phyloP scores from a whole-genome alignment of 1,139 yeast species.

The Hansenula lynferdii region DNA sequence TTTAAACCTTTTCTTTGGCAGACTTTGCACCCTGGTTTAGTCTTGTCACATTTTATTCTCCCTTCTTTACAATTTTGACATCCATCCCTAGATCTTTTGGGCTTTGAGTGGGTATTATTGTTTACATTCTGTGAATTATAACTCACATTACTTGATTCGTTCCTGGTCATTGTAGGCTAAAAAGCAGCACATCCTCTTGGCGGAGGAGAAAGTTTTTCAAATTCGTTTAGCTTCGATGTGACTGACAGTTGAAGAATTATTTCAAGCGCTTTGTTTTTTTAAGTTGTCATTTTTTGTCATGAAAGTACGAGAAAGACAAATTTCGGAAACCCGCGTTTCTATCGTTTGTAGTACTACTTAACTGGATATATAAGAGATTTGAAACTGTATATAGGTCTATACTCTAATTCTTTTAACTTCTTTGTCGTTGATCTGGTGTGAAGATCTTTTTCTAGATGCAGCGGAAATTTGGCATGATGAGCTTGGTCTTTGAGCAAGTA shows the following conservation, averaged over 20 bases:
- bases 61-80: constrained; percentile 9
- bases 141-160: not conserved
- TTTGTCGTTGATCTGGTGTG: not conserved
- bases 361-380: not conserved
- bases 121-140: not conserved
- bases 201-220: too few relatives aligned
- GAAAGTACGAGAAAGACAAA: too few relatives aligned
- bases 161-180: too few relatives aligned
- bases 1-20: constrained; percentile 4
- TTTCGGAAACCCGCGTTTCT: too few relatives aligned
- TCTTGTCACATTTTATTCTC: constrained; percentile 9
- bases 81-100: constrained; percentile 9
- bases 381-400: not conserved
- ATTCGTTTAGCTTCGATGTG: too few relatives aligned
- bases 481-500: not conserved
- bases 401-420: not conserved
- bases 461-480: not conserved
- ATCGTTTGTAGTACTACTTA: too few relatives aligned
- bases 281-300: too few relatives aligned
- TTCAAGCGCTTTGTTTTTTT: too few relatives aligned
- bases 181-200: too few relatives aligned
- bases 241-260: too few relatives aligned
- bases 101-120: not conserved
- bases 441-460: not conserved
- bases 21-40: constrained; percentile 7